These are phyloP conservation scores for Kluyveromyces wickerhamii DNA, from an alignment of 805 yeast species.

Conservation along the genomic window DNA sequence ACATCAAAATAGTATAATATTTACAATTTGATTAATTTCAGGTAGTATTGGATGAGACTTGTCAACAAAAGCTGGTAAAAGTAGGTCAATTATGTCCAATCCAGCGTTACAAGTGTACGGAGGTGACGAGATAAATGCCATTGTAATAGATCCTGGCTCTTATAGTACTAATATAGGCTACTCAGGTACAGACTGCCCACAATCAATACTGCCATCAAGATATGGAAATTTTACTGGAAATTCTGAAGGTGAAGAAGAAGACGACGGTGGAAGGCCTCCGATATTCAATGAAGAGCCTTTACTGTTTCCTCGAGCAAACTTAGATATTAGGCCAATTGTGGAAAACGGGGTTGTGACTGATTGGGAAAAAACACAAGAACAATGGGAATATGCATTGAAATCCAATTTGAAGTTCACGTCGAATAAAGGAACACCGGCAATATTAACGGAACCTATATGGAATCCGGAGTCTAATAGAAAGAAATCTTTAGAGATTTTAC, in stretches of 20 bases:
- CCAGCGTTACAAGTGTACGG: conserved; percentile 47
- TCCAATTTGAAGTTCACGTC: conserved; percentile 41
- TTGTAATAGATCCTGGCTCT: conserved; percentile 89
- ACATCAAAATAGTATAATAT: too few species aligned
- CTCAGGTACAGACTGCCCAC: conserved; percentile 89
- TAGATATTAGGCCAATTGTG: conserved; percentile 49
- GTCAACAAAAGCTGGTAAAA: too few species aligned
- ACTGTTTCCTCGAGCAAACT: conserved; percentile 42
- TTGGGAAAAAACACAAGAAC: conserved; percentile 80
- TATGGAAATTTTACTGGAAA: conserved; percentile 39
- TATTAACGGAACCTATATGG: conserved; percentile 87
- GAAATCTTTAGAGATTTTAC: conserved; percentile 60
- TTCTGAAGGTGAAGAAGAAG: conserved; percentile 14
- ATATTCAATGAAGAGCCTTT: conserved; percentile 37
- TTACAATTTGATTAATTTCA: too few species aligned
- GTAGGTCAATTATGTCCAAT: conserved; percentile 26
- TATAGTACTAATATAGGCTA: conserved; percentile 76
- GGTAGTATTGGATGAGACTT: too few species aligned
- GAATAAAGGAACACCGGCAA: conserved; percentile 43
- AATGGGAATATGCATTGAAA: conserved; percentile 57
- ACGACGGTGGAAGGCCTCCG: conserved; percentile 14
- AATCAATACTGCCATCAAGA: conserved; percentile 62
- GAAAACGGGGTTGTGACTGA: conserved; percentile 59
- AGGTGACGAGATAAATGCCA: conserved; percentile 78
- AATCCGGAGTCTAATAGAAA: conserved; percentile 57